phyloP scores from a whole-genome alignment of 1,284 basidiomycete species.

The Cryptococcus jaspeensis region DNA sequence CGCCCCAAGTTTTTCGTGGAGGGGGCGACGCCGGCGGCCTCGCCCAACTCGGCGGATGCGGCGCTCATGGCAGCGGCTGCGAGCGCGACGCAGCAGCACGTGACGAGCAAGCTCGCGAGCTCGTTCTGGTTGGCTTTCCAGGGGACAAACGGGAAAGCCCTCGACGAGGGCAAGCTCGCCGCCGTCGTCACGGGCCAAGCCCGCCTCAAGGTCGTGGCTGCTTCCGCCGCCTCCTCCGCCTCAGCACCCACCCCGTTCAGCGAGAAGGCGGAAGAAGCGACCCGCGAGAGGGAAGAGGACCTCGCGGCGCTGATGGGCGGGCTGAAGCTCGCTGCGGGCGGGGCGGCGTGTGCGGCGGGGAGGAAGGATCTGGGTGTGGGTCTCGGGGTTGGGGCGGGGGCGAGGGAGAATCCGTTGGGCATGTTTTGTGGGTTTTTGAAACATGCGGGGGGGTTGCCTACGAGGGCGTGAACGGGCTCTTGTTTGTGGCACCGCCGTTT shows the following conservation, averaged over 20 bases:
- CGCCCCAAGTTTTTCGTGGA: constrained; percentile 51
- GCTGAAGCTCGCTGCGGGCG: constrained; percentile 28
- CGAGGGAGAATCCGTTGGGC: constrained; percentile 34
- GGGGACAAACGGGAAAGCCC: constrained; percentile 15
- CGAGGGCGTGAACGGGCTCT: too few relatives aligned
- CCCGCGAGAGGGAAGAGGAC: constrained; percentile 14
- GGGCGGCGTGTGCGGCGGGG: not conserved
- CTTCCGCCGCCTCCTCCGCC: constrained; percentile 10
- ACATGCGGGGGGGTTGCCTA: constrained; percentile 1
- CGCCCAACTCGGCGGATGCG: constrained; percentile 5
- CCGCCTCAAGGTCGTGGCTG: constrained; percentile 46
- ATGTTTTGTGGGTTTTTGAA: constrained; percentile 29
- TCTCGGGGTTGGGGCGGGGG: constrained; percentile 3
- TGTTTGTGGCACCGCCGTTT: too few relatives aligned
- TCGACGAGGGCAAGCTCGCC: constrained; percentile 51
- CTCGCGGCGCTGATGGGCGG: constrained; percentile 32
- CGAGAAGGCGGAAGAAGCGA: not conserved
- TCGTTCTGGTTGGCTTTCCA: constrained; percentile 54
- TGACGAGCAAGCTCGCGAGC: constrained; percentile 47
- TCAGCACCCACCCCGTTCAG: not conserved
- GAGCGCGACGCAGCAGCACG: constrained; percentile 42
- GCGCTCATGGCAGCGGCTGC: constrained; percentile 14
- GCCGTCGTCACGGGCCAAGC: constrained; percentile 52
- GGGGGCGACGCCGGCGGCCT: constrained; percentile 5
- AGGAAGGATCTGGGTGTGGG: not conserved